These are phyloP conservation scores for Panaeolus papilionaceus DNA, from an alignment of 768 basidiomycete species.

Conservation along the genomic window DNA sequence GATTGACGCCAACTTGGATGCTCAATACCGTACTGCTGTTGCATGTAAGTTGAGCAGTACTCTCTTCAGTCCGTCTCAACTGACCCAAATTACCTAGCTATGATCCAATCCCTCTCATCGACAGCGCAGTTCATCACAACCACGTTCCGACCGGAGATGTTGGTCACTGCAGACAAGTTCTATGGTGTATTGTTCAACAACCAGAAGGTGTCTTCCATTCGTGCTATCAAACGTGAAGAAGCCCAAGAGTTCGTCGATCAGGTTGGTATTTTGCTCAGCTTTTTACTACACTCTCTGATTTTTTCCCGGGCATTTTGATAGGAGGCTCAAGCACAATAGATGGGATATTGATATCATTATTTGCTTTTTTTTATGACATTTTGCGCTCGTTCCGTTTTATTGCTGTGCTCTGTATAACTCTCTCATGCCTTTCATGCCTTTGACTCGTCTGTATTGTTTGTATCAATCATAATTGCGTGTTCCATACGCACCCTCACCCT, in stretches of 20 bases:
- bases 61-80: not conserved
- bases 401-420: not conserved
- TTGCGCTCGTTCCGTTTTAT: constrained; percentile 1
- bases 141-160: constrained; percentile 97
- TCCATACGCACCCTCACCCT: not conserved
- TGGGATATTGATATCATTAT: constrained; percentile 14
- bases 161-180: constrained; percentile 94
- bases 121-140: constrained; percentile 98
- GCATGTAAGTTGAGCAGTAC: constrained; percentile 64
- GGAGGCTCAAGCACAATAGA: constrained; percentile 41
- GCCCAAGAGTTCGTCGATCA: constrained; percentile 96
- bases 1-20: constrained; percentile 98
- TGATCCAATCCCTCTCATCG: constrained; percentile 91
- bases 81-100: constrained; percentile 52
- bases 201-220: constrained; percentile 92
- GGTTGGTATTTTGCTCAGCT: constrained; percentile 42
- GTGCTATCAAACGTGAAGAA: constrained; percentile 86
- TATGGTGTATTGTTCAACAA: constrained; percentile 97
- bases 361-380: constrained; percentile 12
- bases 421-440: not conserved
- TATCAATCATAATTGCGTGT: not conserved
- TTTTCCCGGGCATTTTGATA: constrained; percentile 16
- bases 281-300: constrained; percentile 7
- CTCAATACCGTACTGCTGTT: constrained; percentile 96
- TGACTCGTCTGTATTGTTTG: not conserved